Conservation (phyloP, 768 basidiomycete genomes). For the Mycena epipterygia region DNA sequence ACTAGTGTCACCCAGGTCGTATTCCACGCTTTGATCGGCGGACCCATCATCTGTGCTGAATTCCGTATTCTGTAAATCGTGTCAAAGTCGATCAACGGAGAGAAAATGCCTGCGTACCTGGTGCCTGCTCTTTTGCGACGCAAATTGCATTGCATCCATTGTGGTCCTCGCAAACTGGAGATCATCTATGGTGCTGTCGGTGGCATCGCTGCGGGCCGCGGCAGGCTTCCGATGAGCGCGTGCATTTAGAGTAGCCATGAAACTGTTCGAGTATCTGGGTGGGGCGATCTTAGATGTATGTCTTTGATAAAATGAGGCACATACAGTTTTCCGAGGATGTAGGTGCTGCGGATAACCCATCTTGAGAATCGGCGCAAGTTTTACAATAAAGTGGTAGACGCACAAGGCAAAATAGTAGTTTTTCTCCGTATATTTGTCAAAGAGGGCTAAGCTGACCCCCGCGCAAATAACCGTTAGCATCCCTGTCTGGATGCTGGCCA, state of each 20-base stretch:
- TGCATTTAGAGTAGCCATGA: slow-evolving; percentile 13
- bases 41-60: too few species aligned
- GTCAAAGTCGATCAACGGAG: too few species aligned
- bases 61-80: too few species aligned
- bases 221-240: not conserved
- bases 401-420: slow-evolving; percentile 18
- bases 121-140: too few species aligned
- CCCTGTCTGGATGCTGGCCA: slow-evolving; percentile 13
- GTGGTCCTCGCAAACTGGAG: too few species aligned
- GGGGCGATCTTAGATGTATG: not conserved
- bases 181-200: too few species aligned
- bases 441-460: not conserved
- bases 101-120: too few species aligned
- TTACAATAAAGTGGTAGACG: not conserved
- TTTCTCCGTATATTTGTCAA: slow-evolving; percentile 24
- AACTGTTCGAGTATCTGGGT: slow-evolving; percentile 25
- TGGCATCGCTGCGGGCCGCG: too few species aligned
- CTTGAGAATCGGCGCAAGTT: not conserved
- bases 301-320: not conserved
- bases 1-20: too few species aligned
- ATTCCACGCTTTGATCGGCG: too few species aligned
- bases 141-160: too few species aligned
- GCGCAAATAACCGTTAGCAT: slow-evolving; percentile 14
- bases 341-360: not conserved
- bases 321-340: slow-evolving; percentile 16